Evolutionary conservation across 169 alveolate species (phyloP).

Genomic region (Plasmodium malariae): DNA sequence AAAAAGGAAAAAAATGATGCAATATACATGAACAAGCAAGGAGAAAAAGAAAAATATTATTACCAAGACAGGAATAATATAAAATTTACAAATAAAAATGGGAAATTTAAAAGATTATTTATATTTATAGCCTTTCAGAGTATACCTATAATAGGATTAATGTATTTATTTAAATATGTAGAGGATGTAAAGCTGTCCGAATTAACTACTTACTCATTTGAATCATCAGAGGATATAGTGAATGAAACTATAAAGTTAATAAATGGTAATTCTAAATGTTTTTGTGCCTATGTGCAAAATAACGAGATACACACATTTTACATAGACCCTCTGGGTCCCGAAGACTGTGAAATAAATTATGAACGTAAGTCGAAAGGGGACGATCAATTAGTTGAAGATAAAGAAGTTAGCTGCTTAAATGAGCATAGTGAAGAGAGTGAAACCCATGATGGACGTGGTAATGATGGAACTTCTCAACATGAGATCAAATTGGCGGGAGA

Average conservation of each 20-base stretch:
- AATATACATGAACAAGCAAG: background rate
- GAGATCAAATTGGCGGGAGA: background rate
- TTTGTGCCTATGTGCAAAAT: constrained; percentile 25
- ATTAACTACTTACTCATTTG: constrained; percentile 29
- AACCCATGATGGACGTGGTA: background rate
- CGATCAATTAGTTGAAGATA: background rate
- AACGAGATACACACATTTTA: constrained; percentile 44
- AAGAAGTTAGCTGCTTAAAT: background rate
- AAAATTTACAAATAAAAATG: constrained; percentile 10
- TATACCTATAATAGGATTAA: constrained; percentile 50
- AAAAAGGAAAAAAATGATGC: constrained; percentile 10
- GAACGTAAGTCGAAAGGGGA: background rate
- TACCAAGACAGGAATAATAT: background rate
- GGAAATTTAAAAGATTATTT: constrained; percentile 55
- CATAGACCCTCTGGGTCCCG: constrained; percentile 52
- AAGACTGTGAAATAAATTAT: constrained; percentile 50
- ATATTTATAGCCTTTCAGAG: constrained; percentile 64
- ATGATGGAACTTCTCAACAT: background rate
- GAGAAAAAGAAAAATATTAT: background rate
- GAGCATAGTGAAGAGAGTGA: background rate
- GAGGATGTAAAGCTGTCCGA: constrained; percentile 50
- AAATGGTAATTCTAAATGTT: constrained; percentile 38
- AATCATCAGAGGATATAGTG: constrained; percentile 49
- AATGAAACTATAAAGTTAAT: constrained; percentile 35
- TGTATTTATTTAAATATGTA: constrained; percentile 59